A percentile compares a stretch with the other conserved stretches of the same genome.
Conservation (phyloP, 192 early-diverging fungal genomes). For the Gigaspora rosea region DNA sequence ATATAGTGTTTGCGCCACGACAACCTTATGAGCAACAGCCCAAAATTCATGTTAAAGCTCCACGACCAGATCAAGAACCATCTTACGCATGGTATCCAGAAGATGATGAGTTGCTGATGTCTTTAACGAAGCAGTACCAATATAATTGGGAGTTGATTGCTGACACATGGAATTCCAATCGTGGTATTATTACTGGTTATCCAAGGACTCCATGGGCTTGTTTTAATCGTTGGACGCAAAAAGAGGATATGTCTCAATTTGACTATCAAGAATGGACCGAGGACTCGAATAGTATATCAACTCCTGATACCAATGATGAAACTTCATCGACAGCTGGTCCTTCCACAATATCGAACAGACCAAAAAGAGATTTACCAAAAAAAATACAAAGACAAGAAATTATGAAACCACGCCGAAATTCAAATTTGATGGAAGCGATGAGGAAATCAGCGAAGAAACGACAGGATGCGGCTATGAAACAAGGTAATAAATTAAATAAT, state of each 20-base stretch:
- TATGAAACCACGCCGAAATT: constrained; percentile 47
- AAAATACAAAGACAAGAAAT: constrained; percentile 25
- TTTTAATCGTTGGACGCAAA: constrained; percentile 59
- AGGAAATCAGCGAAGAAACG: constrained; percentile 61
- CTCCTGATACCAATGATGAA: constrained; percentile 8
- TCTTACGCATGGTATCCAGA: constrained; percentile 53
- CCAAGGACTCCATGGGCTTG: constrained; percentile 67
- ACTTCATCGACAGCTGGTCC: constrained; percentile 35
- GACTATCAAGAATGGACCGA: neutral
- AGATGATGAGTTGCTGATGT: constrained; percentile 57
- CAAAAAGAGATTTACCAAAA: constrained; percentile 46
- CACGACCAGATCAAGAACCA: constrained; percentile 32
- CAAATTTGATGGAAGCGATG: constrained; percentile 62
- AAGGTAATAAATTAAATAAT: constrained; percentile 35
- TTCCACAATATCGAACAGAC: constrained; percentile 27
- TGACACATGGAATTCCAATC: constrained; percentile 59
- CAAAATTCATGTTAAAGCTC: constrained; percentile 37
- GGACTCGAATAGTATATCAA: constrained; percentile 1
- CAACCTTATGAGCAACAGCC: neutral
- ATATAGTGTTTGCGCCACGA: constrained; percentile 4
- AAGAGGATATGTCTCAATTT: constrained; percentile 44
- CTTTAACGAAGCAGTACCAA: constrained; percentile 54
- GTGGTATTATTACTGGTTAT: constrained; percentile 49
- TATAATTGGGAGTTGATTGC: constrained; percentile 71
- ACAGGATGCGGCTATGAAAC: constrained; percentile 43